Evolutionary conservation across 225 moss, liverwort and hornwort genomes (phyloP).

Genomic region (Ulota crispa): DNA sequence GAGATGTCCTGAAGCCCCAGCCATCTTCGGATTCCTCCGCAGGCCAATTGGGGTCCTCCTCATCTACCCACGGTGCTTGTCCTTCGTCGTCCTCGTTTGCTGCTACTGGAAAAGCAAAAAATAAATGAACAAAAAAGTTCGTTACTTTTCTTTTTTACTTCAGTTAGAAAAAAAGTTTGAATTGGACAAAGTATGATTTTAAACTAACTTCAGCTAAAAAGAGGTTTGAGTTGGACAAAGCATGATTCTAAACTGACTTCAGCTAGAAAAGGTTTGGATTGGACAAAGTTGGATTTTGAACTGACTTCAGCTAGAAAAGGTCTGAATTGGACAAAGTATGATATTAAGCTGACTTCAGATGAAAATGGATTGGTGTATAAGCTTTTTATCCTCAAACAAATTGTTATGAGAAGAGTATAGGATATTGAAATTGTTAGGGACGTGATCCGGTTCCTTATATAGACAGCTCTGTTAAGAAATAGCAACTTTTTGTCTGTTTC

Average conservation of each 20-base stretch:
- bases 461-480: neutral
- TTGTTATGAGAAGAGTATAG: neutral
- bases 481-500: neutral
- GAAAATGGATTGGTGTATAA: neutral
- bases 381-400: neutral
- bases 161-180: neutral
- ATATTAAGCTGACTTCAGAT: neutral
- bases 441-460: neutral
- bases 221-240: neutral
- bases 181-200: neutral
- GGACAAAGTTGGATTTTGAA: neutral
- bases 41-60: constrained; percentile 69
- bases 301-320: neutral
- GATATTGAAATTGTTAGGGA: neutral
- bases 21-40: constrained; percentile 53
- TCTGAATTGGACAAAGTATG: neutral
- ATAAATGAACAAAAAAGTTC: neutral
- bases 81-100: constrained; percentile 47
- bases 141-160: neutral
- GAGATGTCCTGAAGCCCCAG: constrained; percentile 63
- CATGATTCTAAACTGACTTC: neutral
- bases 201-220: neutral
- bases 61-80: constrained; percentile 55
- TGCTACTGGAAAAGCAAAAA: neutral
- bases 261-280: neutral